Evolutionary conservation across 345 rosid species (phyloP), one percentile per base, ranked within the genome.

Genomic region (Moricandia arvensis): DNA sequence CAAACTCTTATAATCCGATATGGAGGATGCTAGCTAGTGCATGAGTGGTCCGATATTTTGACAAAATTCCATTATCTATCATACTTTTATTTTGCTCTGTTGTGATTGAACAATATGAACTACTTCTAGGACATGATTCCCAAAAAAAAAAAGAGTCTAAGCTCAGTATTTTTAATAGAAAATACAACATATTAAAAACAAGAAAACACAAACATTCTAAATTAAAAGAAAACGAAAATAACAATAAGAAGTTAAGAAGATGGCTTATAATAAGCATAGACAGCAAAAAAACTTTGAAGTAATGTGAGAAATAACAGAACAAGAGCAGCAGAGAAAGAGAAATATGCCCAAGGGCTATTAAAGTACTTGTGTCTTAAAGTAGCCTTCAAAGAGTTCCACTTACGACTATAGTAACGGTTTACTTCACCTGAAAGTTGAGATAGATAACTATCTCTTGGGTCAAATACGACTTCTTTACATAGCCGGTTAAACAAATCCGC

Each of bases 401-500:
- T 80, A 53, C 86, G 90, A 60, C 88, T 83, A 60, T 89, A 90
- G 26, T 89, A 86, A 5, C 75, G 80, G 74, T 90, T 89, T 10
- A 91, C 84, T 24, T 94, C 87, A 59, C 73, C 83, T 0, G 96
- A 89, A 77, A 94, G 45, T 2, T 45, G 69, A 31, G 91, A 86
- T 21, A 94, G 84, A 76, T 88, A 89, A 47, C 93, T 91, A 77
- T 89, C 80, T 21, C 79, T 85, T 51, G 87, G 84, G 17, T 94
- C 95, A 3, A 89, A 91, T 67, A 89, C 97, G n/a, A 89, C 98
- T 79, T 89, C 98, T 80, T 89, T 84, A 63, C 98, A 89, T 11
- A 94, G 80, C 0, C 89, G 85, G 85, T 94, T 90, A 86, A 91
- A 89, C 31, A 94, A 83, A 68, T 94, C 90, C 0, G 97, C 96